A percentile compares a stretch with the other conserved stretches of the same genome.
phyloP scores from a whole-genome alignment of 768 basidiomycete genomes.

The Suillus decipiens region DNA sequence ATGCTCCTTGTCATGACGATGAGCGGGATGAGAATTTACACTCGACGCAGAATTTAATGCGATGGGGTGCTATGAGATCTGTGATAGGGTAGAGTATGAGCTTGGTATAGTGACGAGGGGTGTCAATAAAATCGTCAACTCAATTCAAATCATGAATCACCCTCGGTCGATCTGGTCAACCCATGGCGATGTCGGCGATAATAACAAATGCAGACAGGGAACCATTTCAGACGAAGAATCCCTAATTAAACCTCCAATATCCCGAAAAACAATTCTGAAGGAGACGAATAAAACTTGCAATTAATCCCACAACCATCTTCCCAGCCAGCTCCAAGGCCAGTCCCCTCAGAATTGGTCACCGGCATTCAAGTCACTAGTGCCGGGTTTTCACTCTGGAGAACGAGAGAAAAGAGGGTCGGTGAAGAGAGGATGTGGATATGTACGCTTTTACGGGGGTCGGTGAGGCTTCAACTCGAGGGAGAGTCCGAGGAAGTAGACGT shows the following conservation, averaged over 20 bases:
- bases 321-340: conserved; percentile 85
- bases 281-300: conserved; percentile 53
- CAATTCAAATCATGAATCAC: conserved; percentile 18
- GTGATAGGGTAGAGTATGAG: conserved; percentile 19
- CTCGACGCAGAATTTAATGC: conserved; percentile 93
- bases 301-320: conserved; percentile 93
- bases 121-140: not conserved
- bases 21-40: conserved; percentile 70
- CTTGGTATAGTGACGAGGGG: not conserved
- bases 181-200: not conserved
- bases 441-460: conserved; percentile 33
- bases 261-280: not conserved
- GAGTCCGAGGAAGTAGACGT: not conserved
- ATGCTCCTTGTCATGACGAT: conserved; percentile 74
- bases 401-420: conserved; percentile 74
- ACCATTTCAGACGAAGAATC: not conserved
- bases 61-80: conserved; percentile 81
- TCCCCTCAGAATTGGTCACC: conserved; percentile 86
- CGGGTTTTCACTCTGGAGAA: conserved; percentile 84
- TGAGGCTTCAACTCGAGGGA: conserved; percentile 9
- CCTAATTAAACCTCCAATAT: not conserved
- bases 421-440: conserved; percentile 48
- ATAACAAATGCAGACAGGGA: not conserved
- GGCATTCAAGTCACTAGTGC: conserved; percentile 87
- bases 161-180: not conserved